phyloP scores from a whole-genome alignment of 1,284 basidiomycete genomes.

The Exsudoporus floridanus region DNA sequence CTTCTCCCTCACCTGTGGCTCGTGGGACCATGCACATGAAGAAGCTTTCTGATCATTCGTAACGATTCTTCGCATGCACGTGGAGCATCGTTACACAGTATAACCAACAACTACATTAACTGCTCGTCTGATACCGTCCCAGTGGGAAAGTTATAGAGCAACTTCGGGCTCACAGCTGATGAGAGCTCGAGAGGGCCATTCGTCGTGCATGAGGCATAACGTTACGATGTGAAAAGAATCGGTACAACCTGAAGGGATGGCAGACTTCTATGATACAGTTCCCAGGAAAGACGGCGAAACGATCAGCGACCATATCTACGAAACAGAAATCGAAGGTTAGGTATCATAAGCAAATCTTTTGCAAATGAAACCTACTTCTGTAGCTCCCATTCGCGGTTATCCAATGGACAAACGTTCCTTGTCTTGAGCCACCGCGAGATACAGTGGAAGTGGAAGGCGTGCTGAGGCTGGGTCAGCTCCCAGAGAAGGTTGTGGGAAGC shows the following conservation, averaged over 20 bases:
- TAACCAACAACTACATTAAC: not conserved
- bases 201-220: not conserved
- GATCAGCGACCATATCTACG: constrained; percentile 34
- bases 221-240: not conserved
- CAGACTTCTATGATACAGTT: constrained; percentile 23
- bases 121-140: not conserved
- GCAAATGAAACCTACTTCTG: constrained; percentile 69
- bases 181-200: not conserved
- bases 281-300: not conserved
- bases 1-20: not conserved
- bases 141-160: not conserved
- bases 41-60: not conserved
- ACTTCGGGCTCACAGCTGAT: not conserved
- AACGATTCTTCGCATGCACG: not conserved
- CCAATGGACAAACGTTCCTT: constrained; percentile 96
- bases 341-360: not conserved
- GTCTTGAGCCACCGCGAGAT: constrained; percentile 99
- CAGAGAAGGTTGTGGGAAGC: not conserved
- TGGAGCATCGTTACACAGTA: not conserved
- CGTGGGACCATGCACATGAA: not conserved
- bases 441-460: constrained; percentile 99
- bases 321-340: not conserved
- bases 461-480: constrained; percentile 50
- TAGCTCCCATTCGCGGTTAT: constrained; percentile 95
- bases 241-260: constrained; percentile 16